These are phyloP conservation scores for Skeletonema costatum DNA, from an alignment of 108 stramenopile species.

Conservation along the genomic window DNA sequence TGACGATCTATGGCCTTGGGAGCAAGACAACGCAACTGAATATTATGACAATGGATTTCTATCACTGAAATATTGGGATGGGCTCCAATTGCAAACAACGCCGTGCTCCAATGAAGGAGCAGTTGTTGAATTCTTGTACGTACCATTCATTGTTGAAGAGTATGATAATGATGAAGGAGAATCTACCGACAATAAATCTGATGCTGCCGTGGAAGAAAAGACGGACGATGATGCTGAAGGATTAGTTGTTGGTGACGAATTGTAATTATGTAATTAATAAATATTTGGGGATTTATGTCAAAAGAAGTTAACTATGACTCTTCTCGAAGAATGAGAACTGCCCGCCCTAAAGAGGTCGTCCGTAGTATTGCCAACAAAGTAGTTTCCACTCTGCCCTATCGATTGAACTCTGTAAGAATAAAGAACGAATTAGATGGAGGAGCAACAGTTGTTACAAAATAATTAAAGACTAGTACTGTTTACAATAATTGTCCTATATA, in stretches of 20 bases:
- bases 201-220: neutral
- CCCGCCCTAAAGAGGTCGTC: neutral
- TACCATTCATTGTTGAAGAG: constrained; percentile 76
- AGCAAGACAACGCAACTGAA: constrained; percentile 37
- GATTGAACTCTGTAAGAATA: neutral
- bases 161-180: constrained; percentile 29
- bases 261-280: neutral
- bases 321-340: neutral
- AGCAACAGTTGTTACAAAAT: neutral
- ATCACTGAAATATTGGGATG: constrained; percentile 59
- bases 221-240: neutral
- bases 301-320: too few species aligned
- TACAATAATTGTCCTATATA: neutral
- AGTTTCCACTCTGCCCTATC: too few species aligned
- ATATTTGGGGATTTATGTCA: neutral
- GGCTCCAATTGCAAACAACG: constrained; percentile 68
- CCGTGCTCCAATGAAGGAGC: constrained; percentile 76
- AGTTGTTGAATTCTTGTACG: constrained; percentile 76
- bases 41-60: constrained; percentile 39
- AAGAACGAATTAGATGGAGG: neutral
- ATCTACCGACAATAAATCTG: neutral
- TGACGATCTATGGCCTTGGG: constrained; percentile 39
- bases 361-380: too few species aligned
- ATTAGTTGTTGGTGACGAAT: neutral
- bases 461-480: neutral